Conservation (phyloP, 1,284 basidiomycete genomes). For the Boletus coffeatus region DNA sequence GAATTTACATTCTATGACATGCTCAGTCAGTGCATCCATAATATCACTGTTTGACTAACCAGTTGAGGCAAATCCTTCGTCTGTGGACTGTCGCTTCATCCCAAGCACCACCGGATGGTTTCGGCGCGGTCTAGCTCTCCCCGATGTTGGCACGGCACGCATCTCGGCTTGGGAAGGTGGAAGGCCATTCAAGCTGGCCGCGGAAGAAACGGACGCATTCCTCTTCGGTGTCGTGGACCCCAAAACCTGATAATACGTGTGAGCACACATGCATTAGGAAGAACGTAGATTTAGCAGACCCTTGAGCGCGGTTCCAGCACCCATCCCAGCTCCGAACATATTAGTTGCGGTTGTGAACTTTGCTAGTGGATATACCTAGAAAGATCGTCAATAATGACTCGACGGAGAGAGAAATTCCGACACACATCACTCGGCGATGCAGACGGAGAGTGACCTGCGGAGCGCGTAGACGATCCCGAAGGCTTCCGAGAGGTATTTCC, state of each 20-base stretch:
- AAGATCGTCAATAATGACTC: constrained; percentile 6
- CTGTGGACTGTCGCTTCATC: constrained; percentile 51
- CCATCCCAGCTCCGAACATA: constrained; percentile 52
- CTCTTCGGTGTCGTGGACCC: constrained; percentile 46
- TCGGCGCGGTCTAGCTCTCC: constrained; percentile 50
- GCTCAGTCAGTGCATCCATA: constrained; percentile 9
- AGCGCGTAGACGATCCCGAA: constrained; percentile 60
- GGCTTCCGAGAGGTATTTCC: constrained; percentile 56
- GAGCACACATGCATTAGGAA: constrained; percentile 5
- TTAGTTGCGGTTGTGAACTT: constrained; percentile 40
- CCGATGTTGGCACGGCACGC: constrained; percentile 41
- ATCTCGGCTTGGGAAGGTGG: constrained; percentile 44
- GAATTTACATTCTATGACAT: constrained; percentile 32
- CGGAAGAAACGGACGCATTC: constrained; percentile 60
- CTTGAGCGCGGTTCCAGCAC: constrained; percentile 43
- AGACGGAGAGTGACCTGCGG: constrained; percentile 55
- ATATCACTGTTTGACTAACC: constrained; percentile 29
- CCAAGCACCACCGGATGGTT: constrained; percentile 54
- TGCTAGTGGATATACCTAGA: constrained; percentile 37
- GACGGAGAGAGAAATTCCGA: constrained; percentile 1
- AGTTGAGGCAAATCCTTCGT: constrained; percentile 46
- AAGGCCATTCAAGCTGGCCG: constrained; percentile 46
- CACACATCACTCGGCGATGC: constrained; percentile 51
- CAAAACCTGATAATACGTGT: constrained; percentile 48
- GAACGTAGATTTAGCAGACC: constrained; percentile 29